A percentile compares a stretch with the other conserved stretches of the same genome.
These are phyloP conservation scores for Aspergillus phoenicis DNA, from an alignment of 2,329 filamentous ascomycete species.

Conservation along the genomic window DNA sequence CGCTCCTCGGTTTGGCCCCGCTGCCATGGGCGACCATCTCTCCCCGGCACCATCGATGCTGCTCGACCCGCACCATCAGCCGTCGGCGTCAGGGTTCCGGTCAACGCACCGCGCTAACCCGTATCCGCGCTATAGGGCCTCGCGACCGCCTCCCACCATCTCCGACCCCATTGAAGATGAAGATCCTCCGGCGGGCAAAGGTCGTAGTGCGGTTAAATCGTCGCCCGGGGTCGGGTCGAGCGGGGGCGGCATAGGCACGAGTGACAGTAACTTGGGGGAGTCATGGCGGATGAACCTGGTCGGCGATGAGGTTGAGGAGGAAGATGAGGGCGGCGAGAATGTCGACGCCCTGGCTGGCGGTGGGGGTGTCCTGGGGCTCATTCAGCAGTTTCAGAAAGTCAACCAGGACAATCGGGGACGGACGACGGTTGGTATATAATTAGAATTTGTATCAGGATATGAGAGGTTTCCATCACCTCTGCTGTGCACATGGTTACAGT, in stretches of 20 bases:
- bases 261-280: slow-evolving; percentile 62
- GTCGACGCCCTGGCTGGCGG: slow-evolving; percentile 51
- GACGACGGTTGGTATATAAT: slow-evolving; percentile 39
- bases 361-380: slow-evolving; percentile 64
- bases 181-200: slow-evolving; percentile 27
- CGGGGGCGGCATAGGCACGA: slow-evolving; percentile 39
- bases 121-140: slow-evolving; percentile 36
- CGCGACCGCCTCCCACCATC: slow-evolving; percentile 29
- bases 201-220: slow-evolving; percentile 19
- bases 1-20: slow-evolving; percentile 29
- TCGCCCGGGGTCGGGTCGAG: slow-evolving; percentile 36
- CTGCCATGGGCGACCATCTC: slow-evolving; percentile 29
- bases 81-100: slow-evolving; percentile 43
- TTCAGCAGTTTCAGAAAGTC: slow-evolving; percentile 69
- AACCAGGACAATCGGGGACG: slow-evolving; percentile 43
- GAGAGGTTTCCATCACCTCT: neutral
- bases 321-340: slow-evolving; percentile 51
- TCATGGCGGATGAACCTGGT: slow-evolving; percentile 52
- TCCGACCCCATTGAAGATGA: slow-evolving; percentile 35
- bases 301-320: slow-evolving; percentile 38
- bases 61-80: slow-evolving; percentile 52
- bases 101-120: slow-evolving; percentile 25
- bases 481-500: neutral
- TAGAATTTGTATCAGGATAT: neutral
- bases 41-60: slow-evolving; percentile 48